Evolutionary conservation across 1,139 yeast species (phyloP), one percentile per base, ranked within the genome.

Genomic region (Saccharomyces pastorianus): DNA sequence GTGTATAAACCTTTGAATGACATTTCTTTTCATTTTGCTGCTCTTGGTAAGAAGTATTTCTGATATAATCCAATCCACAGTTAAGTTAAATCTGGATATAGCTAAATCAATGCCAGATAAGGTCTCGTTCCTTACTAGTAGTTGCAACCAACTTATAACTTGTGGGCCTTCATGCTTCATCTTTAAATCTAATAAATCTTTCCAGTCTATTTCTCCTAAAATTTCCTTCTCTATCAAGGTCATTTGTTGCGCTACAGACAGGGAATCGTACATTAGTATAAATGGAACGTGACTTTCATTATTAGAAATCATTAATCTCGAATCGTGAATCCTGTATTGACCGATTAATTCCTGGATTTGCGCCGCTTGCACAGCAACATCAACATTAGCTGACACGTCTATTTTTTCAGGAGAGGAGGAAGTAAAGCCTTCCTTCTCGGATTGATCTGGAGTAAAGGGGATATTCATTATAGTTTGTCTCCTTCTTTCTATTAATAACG

Each of bases 41-140:
- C 76, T 74, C 55, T 77, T 77, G 7, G 96, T 88, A 58, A 93
- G 73, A 14, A 89, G 70, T 53, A 93, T 80, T 71, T 93, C 96
- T 1, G 96, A 88, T 47, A 88, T 84, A 50, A 90, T 84, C 99
- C 98, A 93, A 66, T 88, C 88, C 6, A 88, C 89, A 78, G 88
- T 85, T 54, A 93, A 74, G 65, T 91, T 90, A 74, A 91, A 93
- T 60, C 99, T 76, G 0, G 95, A 80, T 53, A 90, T 84, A 14
- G 89, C 93, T 53, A 91, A 72, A 62, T 88, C 89, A 31, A 89
- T 84, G 0, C 97, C 96, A 32, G 83, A 80, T 55, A 82, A 73
- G 25, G 71, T 69, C 56, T 79, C 80, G 53, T 83, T 83, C 60
- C 83, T 81, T 1, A 85, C 81, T 51, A 91, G 74, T 41, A 88